These are phyloP conservation scores for Tilletia caries DNA, from an alignment of 1,284 basidiomycete genomes.

Conservation along the genomic window DNA sequence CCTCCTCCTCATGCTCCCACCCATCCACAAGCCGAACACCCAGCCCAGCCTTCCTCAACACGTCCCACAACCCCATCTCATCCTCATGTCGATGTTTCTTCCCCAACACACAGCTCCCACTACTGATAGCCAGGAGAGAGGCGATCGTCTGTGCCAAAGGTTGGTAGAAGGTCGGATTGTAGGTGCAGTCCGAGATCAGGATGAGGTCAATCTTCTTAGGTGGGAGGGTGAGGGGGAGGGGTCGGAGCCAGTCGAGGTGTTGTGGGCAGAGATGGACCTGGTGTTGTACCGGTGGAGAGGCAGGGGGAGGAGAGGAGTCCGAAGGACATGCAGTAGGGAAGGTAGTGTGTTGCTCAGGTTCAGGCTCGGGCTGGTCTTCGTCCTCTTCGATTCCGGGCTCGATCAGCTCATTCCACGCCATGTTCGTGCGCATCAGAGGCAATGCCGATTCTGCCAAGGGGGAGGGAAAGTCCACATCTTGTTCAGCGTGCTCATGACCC, in stretches of 20 bases:
- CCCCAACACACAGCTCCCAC: conserved; percentile 7
- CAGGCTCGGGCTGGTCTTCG: neutral
- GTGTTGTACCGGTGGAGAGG: too few species aligned
- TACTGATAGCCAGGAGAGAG: neutral
- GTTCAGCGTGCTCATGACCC: neutral
- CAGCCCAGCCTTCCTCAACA: neutral
- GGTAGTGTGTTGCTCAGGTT: neutral
- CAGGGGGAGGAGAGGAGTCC: too few species aligned
- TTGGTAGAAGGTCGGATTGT: conserved; percentile 20
- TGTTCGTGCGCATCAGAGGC: conserved; percentile 15
- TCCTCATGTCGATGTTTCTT: conserved; percentile 24
- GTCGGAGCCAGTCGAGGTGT: neutral
- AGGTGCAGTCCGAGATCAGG: conserved; percentile 22
- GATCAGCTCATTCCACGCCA: neutral
- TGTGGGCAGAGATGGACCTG: neutral
- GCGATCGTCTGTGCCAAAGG: conserved; percentile 7
- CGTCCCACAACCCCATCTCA: conserved; percentile 16
- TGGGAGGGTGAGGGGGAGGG: neutral
- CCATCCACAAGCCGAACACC: too few species aligned
- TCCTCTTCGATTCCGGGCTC: neutral
- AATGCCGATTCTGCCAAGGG: conserved; percentile 13
- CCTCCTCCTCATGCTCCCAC: neutral
- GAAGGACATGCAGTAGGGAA: too few species aligned
- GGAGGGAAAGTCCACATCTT: neutral
- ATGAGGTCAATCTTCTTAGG: conserved; percentile 10